A percentile compares a stretch with the other conserved stretches of the same genome.
Evolutionary conservation across 345 rosid species (phyloP).

Genomic region (Citrus maxima): DNA sequence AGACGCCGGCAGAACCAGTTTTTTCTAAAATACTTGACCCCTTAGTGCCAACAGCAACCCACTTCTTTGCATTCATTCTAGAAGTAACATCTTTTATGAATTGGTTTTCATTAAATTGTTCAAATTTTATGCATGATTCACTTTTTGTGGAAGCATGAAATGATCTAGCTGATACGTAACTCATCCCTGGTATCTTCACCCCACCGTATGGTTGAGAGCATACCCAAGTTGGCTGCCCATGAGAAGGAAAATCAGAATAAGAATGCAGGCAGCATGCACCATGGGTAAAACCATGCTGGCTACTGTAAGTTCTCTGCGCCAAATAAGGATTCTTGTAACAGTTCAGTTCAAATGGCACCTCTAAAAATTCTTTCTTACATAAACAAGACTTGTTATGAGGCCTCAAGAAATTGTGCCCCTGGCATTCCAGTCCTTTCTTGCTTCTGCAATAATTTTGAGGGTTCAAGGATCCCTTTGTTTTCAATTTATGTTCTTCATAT

Average conservation of each 20-base stretch:
- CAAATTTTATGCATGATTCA: background rate
- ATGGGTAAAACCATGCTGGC: background rate
- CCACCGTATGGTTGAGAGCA: background rate
- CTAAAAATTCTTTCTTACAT: constrained; percentile 1
- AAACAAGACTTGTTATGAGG: background rate
- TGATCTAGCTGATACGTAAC: background rate
- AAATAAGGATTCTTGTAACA: background rate
- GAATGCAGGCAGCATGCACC: background rate
- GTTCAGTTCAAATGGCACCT: background rate
- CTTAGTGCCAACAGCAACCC: constrained; percentile 13
- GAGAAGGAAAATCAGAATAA: background rate
- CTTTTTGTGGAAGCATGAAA: constrained; percentile 8
- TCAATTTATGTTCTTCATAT: background rate
- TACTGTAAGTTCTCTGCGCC: background rate
- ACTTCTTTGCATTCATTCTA: constrained; percentile 12
- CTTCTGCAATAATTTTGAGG: background rate
- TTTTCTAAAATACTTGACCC: background rate
- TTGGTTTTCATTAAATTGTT: background rate
- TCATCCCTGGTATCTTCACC: constrained; percentile 1
- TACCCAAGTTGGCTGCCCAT: background rate
- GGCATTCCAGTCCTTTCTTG: background rate
- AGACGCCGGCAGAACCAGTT: constrained; percentile 4
- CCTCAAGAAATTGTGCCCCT: background rate
- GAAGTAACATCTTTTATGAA: constrained; percentile 1
- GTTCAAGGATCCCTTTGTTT: background rate